Conservation (phyloP, 805 yeast genomes). For the Priceomyces castillae region DNA sequence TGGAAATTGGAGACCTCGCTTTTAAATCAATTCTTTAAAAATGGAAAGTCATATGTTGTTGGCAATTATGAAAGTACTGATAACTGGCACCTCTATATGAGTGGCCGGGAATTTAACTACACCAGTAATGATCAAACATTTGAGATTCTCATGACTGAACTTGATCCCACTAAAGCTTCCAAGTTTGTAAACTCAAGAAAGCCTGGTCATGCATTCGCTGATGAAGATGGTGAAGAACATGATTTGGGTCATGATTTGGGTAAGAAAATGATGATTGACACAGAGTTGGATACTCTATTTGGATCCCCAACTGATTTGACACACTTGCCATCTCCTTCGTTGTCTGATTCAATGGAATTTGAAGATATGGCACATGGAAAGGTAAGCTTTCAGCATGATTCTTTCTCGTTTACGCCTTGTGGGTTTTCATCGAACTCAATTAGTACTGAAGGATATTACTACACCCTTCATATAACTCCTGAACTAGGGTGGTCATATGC, state of each 20-base stretch:
- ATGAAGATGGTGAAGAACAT: constrained; percentile 47
- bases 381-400: constrained; percentile 61
- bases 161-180: constrained; percentile 54
- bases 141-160: constrained; percentile 88
- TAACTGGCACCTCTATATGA: constrained; percentile 87
- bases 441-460: constrained; percentile 51
- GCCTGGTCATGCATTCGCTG: constrained; percentile 37
- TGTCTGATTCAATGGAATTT: constrained; percentile 25
- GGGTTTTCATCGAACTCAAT: constrained; percentile 91
- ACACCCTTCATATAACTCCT: constrained; percentile 92
- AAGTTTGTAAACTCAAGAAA: constrained; percentile 57
- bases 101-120: constrained; percentile 34
- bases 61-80: constrained; percentile 74
- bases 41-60: constrained; percentile 67
- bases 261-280: constrained; percentile 55
- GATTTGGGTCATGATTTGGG: constrained; percentile 84
- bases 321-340: constrained; percentile 36
- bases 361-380: constrained; percentile 14
- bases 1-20: constrained; percentile 80
- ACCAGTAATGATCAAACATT: constrained; percentile 62
- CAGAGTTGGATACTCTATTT: constrained; percentile 63
- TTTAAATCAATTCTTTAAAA: constrained; percentile 61
- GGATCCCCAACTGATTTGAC: constrained; percentile 5
- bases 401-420: constrained; percentile 90
- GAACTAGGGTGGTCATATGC: constrained; percentile 95